Evolutionary conservation across 73 alveolate genomes (phyloP).

Genomic region (Stentor roeselii): DNA sequence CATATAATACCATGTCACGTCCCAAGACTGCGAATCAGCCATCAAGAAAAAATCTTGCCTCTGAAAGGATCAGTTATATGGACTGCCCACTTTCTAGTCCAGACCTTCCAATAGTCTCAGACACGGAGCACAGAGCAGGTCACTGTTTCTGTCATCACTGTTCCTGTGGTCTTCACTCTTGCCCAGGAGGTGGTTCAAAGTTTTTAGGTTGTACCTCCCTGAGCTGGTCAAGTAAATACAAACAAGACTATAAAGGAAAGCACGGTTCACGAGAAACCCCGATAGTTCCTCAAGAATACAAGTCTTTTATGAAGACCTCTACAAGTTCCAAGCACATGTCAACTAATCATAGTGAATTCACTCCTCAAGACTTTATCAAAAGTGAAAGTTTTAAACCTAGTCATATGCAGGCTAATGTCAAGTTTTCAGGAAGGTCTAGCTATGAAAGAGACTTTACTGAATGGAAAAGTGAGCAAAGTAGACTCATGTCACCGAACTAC

Average conservation of each 20-base stretch:
- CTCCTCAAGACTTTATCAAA: not conserved
- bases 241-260: not conserved
- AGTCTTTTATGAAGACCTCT: not conserved
- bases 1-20: too few relatives aligned
- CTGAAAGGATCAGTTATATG: not conserved
- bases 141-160: slow-evolving; percentile 26
- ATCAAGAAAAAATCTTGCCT: not conserved
- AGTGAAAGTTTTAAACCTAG: not conserved
- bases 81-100: slow-evolving; percentile 3
- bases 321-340: not conserved
- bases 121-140: slow-evolving; percentile 18
- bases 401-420: not conserved
- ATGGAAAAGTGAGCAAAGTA: not conserved
- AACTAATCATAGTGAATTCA: not conserved
- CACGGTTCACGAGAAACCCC: not conserved
- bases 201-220: not conserved
- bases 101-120: slow-evolving; percentile 25
- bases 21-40: not conserved
- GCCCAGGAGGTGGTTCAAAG: slow-evolving; percentile 13
- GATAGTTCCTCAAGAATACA: not conserved
- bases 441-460: slow-evolving; percentile 17
- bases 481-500: not conserved
- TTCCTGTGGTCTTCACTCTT: not conserved
- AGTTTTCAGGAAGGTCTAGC: not conserved
- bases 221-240: too few relatives aligned